Evolutionary conservation across 2,329 filamentous ascomycete species (phyloP).

Genomic region (Phyllosticta citribraziliensis): DNA sequence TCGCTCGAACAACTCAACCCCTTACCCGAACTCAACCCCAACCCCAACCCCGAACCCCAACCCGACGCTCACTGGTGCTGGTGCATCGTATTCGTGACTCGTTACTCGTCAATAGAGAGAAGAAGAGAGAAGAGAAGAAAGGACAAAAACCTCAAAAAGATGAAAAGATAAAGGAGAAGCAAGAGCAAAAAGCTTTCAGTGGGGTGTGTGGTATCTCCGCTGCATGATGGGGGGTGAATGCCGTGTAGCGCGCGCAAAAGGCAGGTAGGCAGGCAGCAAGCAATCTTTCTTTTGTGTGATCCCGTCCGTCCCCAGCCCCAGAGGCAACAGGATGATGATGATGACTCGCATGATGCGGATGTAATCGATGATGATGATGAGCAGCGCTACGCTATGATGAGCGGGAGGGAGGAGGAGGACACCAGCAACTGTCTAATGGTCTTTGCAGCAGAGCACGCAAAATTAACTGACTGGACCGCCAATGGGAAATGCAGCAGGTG

Average conservation of each 20-base stretch:
- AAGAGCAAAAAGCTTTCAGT: neutral
- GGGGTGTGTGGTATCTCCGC: neutral
- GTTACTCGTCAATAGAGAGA: neutral
- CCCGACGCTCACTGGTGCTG: neutral
- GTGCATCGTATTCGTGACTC: neutral
- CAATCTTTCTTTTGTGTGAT: neutral
- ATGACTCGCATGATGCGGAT: neutral
- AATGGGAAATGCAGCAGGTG: neutral
- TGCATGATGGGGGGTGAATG: conserved; percentile 1
- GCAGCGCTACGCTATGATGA: conserved; percentile 1
- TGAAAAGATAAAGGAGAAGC: neutral
- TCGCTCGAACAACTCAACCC: too few species aligned
- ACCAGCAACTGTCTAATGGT: neutral
- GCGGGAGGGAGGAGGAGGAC: neutral
- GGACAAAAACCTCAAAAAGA: neutral
- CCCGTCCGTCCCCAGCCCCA: neutral
- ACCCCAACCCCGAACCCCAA: too few species aligned
- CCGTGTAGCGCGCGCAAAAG: neutral
- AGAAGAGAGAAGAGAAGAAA: neutral
- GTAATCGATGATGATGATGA: neutral
- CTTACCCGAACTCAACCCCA: too few species aligned
- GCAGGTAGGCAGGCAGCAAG: neutral
- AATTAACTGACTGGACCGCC: neutral
- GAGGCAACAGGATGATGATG: neutral
- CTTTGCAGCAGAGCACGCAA: neutral